Evolutionary conservation across 148 eudicot genomes (phyloP), one percentile per base, ranked within the genome.

Genomic region (Vaccinium darrowii): DNA sequence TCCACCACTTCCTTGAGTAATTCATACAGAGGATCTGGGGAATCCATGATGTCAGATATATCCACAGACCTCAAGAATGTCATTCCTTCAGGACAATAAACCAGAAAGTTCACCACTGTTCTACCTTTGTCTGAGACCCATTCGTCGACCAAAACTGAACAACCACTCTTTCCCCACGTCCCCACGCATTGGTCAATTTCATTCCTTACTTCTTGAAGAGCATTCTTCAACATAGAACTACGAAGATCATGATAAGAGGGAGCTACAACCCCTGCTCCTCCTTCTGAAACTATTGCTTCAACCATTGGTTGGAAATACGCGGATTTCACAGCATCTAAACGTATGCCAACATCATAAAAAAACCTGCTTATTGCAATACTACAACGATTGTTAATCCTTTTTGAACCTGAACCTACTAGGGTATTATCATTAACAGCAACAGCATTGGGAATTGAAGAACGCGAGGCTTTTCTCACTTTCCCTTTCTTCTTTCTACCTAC

Each of bases 271-370:
- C 92, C 93, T 36, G 87, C 25, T 56, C 92, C 96, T 75, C 94
- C 96, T 75, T 93, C 94, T 4, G 93, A 93, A 89, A 98, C 90
- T 88, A 97, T 92, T n/a, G 93, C 93, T 88, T 95, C 98, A 83
- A 95, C 73, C 99, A 97, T 95, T 16, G 98, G 94, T 86, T 92
- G 98, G 85, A 97, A 97, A 89, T 93, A 94, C 36, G 88, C 90
- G 1, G 99, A 97, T 78, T 93, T 95, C 51, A 91, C 98, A 63
- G 94, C 93, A 90, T 92, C 92, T 36, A 88, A 58, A 81, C 98
- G 92, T 74, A 95, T 86, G 78, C 99, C 98, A 80, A 89, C 93
- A 87, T 96, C 95, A 75, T 90, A 93, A 49, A 95, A 89, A 81
- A 97, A 97, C 77, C 92, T 89, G 25, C 94, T 98, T 56, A 97